Conservation (phyloP, 2,329 filamentous ascomycete genomes). For the Sporothrix mexicana region DNA sequence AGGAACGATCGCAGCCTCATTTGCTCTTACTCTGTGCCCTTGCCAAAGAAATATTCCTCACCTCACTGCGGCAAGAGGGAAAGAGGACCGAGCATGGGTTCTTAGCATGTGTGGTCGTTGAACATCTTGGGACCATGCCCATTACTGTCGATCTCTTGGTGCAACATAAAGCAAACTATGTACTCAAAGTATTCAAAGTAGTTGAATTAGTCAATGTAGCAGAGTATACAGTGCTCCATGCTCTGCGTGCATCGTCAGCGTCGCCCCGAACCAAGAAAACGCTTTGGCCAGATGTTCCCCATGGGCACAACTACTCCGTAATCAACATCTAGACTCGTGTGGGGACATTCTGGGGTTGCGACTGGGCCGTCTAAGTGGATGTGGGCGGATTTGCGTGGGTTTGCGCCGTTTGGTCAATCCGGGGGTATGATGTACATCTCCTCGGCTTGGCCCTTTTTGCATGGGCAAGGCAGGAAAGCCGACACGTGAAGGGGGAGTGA, state of each 20-base stretch:
- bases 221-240: no score
- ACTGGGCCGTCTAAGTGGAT: neutral
- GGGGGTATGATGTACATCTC: neutral
- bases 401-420: neutral
- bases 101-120: no score
- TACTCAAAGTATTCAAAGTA: no score
- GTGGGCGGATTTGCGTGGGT: neutral
- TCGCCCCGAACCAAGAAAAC: neutral
- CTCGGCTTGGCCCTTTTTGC: neutral
- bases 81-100: no score
- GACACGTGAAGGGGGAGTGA: slow-evolving; percentile 15
- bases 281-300: neutral
- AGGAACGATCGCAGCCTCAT: neutral
- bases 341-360: neutral
- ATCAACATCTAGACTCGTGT: neutral
- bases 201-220: no score
- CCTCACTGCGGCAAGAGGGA: neutral
- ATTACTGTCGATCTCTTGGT: neutral
- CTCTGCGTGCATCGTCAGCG: neutral
- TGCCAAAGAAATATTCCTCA: neutral
- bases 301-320: neutral
- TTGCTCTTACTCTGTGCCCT: no score
- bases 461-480: neutral
- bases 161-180: neutral
- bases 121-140: neutral